phyloP scores from a whole-genome alignment of 192 early-diverging fungal genomes.

The Coemansia sp. region DNA sequence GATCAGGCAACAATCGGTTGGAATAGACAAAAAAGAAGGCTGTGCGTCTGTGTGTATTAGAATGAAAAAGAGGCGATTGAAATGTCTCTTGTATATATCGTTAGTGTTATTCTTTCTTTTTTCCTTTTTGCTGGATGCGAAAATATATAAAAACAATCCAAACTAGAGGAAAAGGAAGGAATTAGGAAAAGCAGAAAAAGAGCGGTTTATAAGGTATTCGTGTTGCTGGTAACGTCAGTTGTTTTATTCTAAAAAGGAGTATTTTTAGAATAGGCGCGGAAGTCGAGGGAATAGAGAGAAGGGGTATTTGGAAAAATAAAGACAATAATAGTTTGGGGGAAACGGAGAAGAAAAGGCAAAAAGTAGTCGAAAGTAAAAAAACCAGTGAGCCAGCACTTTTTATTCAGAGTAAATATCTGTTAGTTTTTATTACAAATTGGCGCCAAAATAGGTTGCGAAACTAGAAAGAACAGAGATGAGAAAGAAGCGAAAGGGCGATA shows the following conservation, averaged over 20 bases:
- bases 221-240: background rate
- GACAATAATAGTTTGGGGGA: background rate
- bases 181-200: background rate
- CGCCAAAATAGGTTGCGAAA: background rate
- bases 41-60: conserved; percentile 1
- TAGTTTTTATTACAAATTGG: too few relatives aligned
- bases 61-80: background rate
- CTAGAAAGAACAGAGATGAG: background rate
- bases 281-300: background rate
- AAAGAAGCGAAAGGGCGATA: background rate
- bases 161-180: background rate
- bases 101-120: background rate
- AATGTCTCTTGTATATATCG: background rate
- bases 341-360: background rate
- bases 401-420: background rate
- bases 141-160: background rate
- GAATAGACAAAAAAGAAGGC: background rate
- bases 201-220: background rate
- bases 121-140: background rate
- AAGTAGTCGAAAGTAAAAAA: too few relatives aligned
- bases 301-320: background rate
- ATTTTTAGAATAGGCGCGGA: background rate
- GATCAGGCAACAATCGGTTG: background rate
- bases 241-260: background rate
- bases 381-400: background rate